Conservation (phyloP, 73 alveolate species). For the Paramecium caudatum region DNA sequence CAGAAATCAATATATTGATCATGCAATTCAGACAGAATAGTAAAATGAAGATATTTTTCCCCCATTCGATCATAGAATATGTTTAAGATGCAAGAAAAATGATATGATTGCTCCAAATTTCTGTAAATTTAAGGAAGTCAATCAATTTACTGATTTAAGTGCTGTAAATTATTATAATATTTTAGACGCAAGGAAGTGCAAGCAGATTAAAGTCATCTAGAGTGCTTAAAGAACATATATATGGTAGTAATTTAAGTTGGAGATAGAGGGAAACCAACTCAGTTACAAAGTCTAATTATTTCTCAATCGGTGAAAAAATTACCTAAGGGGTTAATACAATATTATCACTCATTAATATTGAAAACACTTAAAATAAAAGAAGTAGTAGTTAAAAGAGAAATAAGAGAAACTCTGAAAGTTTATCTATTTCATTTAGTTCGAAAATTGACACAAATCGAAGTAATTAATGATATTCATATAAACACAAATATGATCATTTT, state of each 20-base stretch:
- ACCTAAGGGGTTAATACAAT: conserved; percentile 34
- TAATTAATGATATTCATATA: conserved; percentile 12
- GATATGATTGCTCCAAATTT: conserved; percentile 70
- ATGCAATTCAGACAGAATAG: conserved; percentile 34
- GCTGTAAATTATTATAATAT: neutral
- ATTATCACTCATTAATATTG: neutral
- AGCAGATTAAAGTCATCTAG: conserved; percentile 7
- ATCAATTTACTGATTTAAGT: conserved; percentile 26
- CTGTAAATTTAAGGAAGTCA: conserved; percentile 64
- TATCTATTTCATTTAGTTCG: conserved; percentile 49
- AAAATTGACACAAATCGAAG: conserved; percentile 49
- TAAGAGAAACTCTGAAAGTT: conserved; percentile 50
- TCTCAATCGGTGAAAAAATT: conserved; percentile 2
- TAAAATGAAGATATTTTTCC: conserved; percentile 53
- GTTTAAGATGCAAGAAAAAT: conserved; percentile 67
- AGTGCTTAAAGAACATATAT: conserved; percentile 65
- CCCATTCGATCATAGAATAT: conserved; percentile 66
- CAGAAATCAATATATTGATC: neutral
- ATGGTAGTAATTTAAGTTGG: conserved; percentile 70
- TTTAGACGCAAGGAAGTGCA: conserved; percentile 36
- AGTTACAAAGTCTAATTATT: conserved; percentile 13
- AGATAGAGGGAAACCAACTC: conserved; percentile 61
- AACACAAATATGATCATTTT: no score
- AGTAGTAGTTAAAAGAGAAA: neutral
- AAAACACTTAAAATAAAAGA: neutral